Base-by-base conservation (phyloP, 1,284 basidiomycete genomes). In the Pseudozyma hubeiensis region DNA sequence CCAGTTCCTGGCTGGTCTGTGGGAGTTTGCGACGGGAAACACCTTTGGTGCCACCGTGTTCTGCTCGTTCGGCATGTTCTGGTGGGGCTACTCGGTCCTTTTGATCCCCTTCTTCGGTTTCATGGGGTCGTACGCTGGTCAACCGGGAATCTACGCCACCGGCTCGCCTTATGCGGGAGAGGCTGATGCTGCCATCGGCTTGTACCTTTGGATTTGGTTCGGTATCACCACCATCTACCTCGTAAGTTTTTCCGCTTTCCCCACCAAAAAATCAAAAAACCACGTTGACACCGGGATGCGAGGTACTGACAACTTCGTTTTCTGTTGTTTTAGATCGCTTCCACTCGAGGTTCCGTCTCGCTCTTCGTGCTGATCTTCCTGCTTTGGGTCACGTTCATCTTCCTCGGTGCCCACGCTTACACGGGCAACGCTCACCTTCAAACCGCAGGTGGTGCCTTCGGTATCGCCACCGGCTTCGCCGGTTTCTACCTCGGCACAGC, bases 1-100 rank as follows among this genome's bases (percentile, higher is more conserved):
- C 2, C 78, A 79, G 46, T 78, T 66, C 62, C 66, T 79, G 6
- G 78, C 78, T 8, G 78, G 78, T 24, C 57, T 79, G 6, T 78
- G 75, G 73, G 78, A 79, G 50, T 79, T 79, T 60, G 76, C 76
- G 0, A 31, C 35, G 31, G 78, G 78, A 10, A 79, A 79, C 69
- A 79, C 76, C 5, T 74, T 79, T 24, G 78, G 74, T 55, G 78
- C 67, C 13, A 75, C 75, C 16, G 68, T 78, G 11, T 79, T 74
- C 43, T 60, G 54, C 52, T 59, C 59, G 31, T 75, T 75, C 53
- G 68, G 69, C 46, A 62, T 64, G 62, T 79, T 79, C 56, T 79
- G 77, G 77, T 79, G 77, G 77, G 77, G 77, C 40, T 79, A 69
- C 62, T 5, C 62, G 1, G 66, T 78, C n/a, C 67, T 78, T 19